Evolutionary conservation across 352 stramenopile species (phyloP), one percentile per base, ranked within the genome.

Genomic region (Globisporangium middletonii): DNA sequence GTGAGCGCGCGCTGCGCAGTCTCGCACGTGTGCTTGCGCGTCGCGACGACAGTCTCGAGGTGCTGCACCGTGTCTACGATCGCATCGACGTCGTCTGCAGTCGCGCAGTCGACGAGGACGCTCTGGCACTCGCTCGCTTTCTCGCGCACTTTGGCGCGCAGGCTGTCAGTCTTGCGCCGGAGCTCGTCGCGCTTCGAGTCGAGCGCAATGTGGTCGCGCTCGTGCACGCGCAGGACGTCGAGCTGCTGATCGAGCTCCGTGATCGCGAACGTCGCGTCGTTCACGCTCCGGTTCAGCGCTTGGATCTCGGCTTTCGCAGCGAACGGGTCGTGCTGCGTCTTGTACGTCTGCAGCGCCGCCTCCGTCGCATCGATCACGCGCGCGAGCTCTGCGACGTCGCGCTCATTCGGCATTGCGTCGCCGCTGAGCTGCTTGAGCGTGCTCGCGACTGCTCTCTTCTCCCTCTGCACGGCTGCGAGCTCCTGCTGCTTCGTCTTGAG

Each of bases 231-330:
- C 19, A 94, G 56, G n/a, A 81, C 51, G 4, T 64, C 67, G n/a
- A 95, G 61, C 50, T 88, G 69, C 23, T 72, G 50, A 13, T 80
- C 65, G 30, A 95, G 62, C 28, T 68, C 44, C 0, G 63, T 65
- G 33, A 84, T 67, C 23, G 80, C 69, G 49, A 63, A 77, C 23
- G 69, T 83, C 3, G 69, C 63, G 37, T 75, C 65, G 57, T 67
- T 60, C 9, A 91, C 69, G 23, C 74, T 54, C 18, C 71, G 69
- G 50, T 77, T 75, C 2, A 80, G 59, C 16, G 42, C 52, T 50
- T 82, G 60, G 13, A 90, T 83, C 6, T 81, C 74, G 26, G 52
- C 37, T 55, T 84, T 80, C 2, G 47, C n/a, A 27, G 18, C 50
- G 19, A 68, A 35, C 3, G 63, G 47, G 23, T 79, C 62, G 53